Percentiles rank a stretch among this genome's conserved stretches.
Conservation (phyloP, 2,329 filamentous ascomycete species). For the Venturia carpophila region DNA sequence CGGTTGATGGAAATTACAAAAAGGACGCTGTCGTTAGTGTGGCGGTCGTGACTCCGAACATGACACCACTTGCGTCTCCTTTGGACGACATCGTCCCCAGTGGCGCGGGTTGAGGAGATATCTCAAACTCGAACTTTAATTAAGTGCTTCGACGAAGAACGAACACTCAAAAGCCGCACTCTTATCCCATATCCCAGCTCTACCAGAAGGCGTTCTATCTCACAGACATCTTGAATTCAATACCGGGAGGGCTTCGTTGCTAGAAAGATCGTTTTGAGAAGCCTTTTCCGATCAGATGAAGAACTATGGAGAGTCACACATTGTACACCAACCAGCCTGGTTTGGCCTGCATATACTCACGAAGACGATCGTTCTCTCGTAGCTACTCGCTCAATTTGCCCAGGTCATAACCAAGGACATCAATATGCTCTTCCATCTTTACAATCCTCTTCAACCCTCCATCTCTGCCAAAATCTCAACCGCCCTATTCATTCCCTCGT, state of each 20-base stretch:
- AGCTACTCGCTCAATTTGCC: neutral
- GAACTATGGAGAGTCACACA: neutral
- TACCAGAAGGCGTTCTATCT: neutral
- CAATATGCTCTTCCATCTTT: neutral
- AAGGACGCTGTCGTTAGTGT: conserved; percentile 8
- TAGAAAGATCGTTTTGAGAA: neutral
- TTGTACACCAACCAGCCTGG: neutral
- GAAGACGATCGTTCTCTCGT: neutral
- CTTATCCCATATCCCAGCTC: neutral
- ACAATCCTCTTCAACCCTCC: neutral
- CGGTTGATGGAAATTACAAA: neutral
- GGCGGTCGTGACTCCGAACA: neutral
- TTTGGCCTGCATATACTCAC: neutral
- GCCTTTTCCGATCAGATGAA: neutral
- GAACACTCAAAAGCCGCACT: neutral
- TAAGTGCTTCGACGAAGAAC: too few species aligned
- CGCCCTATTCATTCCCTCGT: neutral
- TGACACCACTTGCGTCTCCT: conserved; percentile 10
- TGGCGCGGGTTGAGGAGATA: neutral
- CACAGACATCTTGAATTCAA: neutral
- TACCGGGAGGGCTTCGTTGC: neutral
- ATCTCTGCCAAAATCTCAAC: neutral
- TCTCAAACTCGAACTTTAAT: neutral
- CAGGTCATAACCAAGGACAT: neutral
- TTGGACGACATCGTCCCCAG: neutral